These are phyloP conservation scores for Talaromyces piceae DNA, from an alignment of 2,329 filamentous ascomycete genomes.

Conservation along the genomic window DNA sequence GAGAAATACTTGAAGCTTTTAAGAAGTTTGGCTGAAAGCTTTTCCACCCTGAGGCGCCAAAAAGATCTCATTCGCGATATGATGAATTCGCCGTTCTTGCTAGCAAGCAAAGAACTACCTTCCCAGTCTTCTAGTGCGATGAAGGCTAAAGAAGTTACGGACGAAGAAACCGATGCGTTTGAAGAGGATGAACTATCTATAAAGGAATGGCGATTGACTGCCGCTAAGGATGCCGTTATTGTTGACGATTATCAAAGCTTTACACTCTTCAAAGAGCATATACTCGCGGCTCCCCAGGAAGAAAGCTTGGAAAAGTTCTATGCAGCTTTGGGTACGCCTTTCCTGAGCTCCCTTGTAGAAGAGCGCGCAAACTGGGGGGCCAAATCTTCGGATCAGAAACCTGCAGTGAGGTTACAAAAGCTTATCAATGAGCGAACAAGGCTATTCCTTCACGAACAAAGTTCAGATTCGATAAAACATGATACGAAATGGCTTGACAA, in stretches of 20 bases:
- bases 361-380: slow-evolving; percentile 68
- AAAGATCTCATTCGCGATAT: slow-evolving; percentile 70
- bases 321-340: slow-evolving; percentile 66
- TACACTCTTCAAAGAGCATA: slow-evolving; percentile 73
- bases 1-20: slow-evolving; percentile 84
- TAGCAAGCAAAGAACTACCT: slow-evolving; percentile 71
- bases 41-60: slow-evolving; percentile 64
- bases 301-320: slow-evolving; percentile 83
- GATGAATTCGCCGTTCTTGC: slow-evolving; percentile 65
- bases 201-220: slow-evolving; percentile 70
- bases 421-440: slow-evolving; percentile 82
- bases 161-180: slow-evolving; percentile 40
- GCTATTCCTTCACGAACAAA: slow-evolving; percentile 81
- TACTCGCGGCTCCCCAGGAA: slow-evolving; percentile 85
- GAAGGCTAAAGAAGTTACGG: slow-evolving; percentile 14
- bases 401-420: slow-evolving; percentile 64
- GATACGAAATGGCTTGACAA: slow-evolving; percentile 88
- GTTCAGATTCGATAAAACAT: slow-evolving; percentile 70
- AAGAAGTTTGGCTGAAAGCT: slow-evolving; percentile 68
- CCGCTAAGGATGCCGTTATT: slow-evolving; percentile 65
- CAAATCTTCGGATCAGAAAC: slow-evolving; percentile 57
- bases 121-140: slow-evolving; percentile 16
- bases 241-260: slow-evolving; percentile 86
- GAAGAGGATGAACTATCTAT: slow-evolving; percentile 58
- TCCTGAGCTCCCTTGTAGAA: slow-evolving; percentile 68